Evolutionary conservation across 2,329 filamentous ascomycete genomes (phyloP).

Genomic region (Ophiostoma sp.): DNA sequence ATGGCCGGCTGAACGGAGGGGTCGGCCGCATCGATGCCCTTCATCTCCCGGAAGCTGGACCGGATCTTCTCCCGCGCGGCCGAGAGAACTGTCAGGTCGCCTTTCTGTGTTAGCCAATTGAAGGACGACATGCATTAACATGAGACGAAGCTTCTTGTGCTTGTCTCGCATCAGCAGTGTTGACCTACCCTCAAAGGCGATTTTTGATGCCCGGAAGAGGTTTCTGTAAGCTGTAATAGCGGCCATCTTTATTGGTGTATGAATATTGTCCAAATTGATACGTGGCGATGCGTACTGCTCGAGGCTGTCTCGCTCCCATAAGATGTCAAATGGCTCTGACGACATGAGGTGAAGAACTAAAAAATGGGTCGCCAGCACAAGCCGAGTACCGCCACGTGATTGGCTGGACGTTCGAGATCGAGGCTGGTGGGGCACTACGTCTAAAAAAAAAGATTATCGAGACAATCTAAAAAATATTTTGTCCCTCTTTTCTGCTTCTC

Average conservation of each 20-base stretch:
- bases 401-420: neutral
- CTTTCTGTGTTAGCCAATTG: constrained; percentile 18
- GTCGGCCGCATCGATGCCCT: constrained; percentile 51
- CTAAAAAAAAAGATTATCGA: constrained; percentile 22
- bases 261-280: neutral
- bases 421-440: constrained; percentile 15
- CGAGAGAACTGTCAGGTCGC: constrained; percentile 47
- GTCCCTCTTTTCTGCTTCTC: neutral
- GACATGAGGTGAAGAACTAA: constrained; percentile 8
- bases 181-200: constrained; percentile 73
- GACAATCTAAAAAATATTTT: constrained; percentile 20
- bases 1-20: constrained; percentile 60
- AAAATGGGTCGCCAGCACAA: neutral
- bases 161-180: neutral
- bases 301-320: neutral
- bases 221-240: constrained; percentile 73
- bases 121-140: neutral
- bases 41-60: constrained; percentile 64
- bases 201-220: constrained; percentile 70
- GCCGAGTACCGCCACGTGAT: neutral
- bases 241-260: constrained; percentile 25
- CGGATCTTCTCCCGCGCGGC: constrained; percentile 71
- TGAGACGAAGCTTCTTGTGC: neutral
- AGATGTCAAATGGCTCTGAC: neutral
- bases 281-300: neutral